Conservation (phyloP, 331 rosid species). For the Malus hybrid region DNA sequence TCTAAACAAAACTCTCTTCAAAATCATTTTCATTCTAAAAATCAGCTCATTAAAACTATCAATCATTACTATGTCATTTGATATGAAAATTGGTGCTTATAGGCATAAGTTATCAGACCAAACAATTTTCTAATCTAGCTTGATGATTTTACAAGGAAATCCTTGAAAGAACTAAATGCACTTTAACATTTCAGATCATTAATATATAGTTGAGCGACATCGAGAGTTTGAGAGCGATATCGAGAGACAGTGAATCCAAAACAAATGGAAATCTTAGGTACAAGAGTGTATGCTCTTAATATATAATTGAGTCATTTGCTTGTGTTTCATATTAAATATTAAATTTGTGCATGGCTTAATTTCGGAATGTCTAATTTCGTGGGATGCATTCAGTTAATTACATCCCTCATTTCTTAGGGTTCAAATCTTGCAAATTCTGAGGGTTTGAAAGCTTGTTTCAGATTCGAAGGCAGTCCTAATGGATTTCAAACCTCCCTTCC, state of each 20-base stretch:
- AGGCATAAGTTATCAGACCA: background rate
- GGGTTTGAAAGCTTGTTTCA: background rate
- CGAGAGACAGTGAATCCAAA: background rate
- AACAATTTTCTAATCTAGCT: background rate
- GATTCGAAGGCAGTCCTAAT: background rate
- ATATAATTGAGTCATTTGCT: background rate
- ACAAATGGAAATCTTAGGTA: too few relatives aligned
- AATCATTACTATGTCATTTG: too few relatives aligned
- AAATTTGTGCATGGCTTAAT: background rate
- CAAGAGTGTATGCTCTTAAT: background rate
- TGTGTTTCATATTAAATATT: background rate
- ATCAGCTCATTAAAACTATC: too few relatives aligned
- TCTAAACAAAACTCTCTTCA: too few relatives aligned
- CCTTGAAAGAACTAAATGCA: background rate
- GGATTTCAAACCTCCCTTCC: slow-evolving; percentile 58
- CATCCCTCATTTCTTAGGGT: background rate
- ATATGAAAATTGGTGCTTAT: too few relatives aligned
- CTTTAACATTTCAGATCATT: background rate
- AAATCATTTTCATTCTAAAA: too few relatives aligned
- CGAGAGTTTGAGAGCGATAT: background rate
- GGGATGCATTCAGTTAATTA: background rate
- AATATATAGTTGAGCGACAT: too few relatives aligned
- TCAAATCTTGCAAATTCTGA: background rate
- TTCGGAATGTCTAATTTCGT: background rate
- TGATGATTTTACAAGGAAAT: background rate